Percentiles rank a stretch among this genome's conserved stretches.
Evolutionary conservation across 805 yeast genomes (phyloP).

Genomic region (Lachancea fermentati): DNA sequence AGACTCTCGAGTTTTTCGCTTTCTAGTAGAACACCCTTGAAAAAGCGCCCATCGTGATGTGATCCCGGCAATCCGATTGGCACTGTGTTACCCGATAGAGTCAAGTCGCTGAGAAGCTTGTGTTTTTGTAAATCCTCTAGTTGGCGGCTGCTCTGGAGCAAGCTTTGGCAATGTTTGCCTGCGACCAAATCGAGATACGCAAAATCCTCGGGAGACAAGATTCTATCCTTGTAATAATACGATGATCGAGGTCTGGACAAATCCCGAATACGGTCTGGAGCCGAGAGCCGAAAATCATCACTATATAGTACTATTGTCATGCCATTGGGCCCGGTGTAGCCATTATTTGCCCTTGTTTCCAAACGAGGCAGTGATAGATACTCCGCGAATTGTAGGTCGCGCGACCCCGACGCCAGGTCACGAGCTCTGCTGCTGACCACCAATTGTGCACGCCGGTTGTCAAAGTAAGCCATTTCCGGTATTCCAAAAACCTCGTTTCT

Average conservation of each 20-base stretch:
- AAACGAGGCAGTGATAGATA: neutral
- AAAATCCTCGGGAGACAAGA: neutral
- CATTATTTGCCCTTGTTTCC: conserved; percentile 4
- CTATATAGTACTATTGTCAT: conserved; percentile 1
- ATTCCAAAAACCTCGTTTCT: neutral
- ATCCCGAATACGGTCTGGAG: neutral
- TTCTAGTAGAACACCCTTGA: conserved; percentile 44
- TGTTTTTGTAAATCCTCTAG: neutral
- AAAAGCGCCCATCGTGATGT: conserved; percentile 55
- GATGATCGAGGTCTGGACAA: neutral
- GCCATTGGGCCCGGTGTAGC: conserved; percentile 1
- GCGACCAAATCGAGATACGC: neutral
- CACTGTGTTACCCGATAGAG: neutral
- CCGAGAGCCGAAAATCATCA: conserved; percentile 2
- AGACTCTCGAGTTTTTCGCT: conserved; percentile 7
- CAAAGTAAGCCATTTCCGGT: neutral
- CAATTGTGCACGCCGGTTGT: neutral
- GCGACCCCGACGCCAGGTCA: neutral
- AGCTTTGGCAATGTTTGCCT: neutral
- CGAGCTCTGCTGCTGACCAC: neutral
- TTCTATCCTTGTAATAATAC: neutral
- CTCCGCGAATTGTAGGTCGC: neutral
- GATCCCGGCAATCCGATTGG: conserved; percentile 3
- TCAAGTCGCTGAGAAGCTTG: neutral
- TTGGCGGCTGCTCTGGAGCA: neutral